Evolutionary conservation across 345 rosid genomes (phyloP).

Genomic region (Ceriops zippeliana): DNA sequence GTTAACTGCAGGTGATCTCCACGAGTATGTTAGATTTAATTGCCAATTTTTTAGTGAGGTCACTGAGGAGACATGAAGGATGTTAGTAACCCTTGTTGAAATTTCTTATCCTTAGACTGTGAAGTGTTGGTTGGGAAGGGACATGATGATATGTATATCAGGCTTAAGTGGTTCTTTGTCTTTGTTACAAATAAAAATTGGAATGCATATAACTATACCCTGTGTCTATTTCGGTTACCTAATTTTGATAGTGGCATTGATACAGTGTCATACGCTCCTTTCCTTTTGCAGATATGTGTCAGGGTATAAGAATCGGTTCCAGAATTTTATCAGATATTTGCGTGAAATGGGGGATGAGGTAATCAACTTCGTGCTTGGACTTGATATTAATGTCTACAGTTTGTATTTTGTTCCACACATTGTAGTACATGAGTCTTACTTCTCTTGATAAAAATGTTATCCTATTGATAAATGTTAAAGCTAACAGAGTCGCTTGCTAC

Average conservation of each 20-base stretch:
- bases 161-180: neutral
- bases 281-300: constrained; percentile 78
- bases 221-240: neutral
- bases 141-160: neutral
- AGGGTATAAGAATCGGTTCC: constrained; percentile 95
- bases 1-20: neutral
- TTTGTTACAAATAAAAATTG: neutral
- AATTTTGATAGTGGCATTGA: neutral
- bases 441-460: neutral
- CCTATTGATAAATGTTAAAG: neutral
- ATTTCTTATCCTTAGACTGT: too few relatives aligned
- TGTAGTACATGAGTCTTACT: neutral
- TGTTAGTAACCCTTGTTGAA: too few relatives aligned
- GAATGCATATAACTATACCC: neutral
- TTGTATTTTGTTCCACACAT: neutral
- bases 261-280: constrained; percentile 14
- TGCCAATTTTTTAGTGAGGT: too few relatives aligned
- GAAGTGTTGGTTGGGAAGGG: neutral
- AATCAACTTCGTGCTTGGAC: constrained; percentile 8
- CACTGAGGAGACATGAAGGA: too few relatives aligned
- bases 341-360: constrained; percentile 99
- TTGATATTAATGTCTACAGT: neutral
- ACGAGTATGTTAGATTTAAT: neutral
- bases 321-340: constrained; percentile 85
- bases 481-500: constrained; percentile 11